Base-by-base conservation (phyloP, 1,284 basidiomycete species). In the Trametes versicolor region DNA sequence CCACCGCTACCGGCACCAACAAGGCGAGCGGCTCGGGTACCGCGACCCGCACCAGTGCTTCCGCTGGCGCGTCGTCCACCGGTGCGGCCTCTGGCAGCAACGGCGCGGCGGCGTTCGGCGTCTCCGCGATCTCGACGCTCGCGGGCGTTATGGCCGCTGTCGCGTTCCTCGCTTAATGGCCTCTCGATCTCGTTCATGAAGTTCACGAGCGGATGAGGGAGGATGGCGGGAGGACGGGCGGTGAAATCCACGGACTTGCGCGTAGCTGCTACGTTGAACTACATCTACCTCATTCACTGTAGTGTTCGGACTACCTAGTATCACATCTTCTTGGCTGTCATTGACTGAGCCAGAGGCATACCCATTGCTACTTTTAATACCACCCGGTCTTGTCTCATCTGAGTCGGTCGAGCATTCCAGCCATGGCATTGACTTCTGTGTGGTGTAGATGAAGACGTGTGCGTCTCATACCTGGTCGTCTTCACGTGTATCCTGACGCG, bases 111-210 rank as follows among this genome's bases (percentile, higher is more conserved):
- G 60, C 76, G 9, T 50, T 81, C 15, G 74, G 74, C 21, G 71
- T 82, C 21, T 83, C 85, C 2, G 70, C 77, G 19, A 58, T 81
- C 56, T 77, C 82, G 29, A 76, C 76, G 13, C 29, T 83, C 21
- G 70, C 76, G 1, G 82, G 83, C 58, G 80, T 81, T 21, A 62
- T 81, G 37, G 80, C 85, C 63, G 81, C 83, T n/a, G 77, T 83
- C 62, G 72, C 75, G 4, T 81, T 85, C 75, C 72, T 62, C 29
- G 61, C 61, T n/a, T 62, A 47, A 47, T 25, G 23, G 21, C 19
- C 47, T 37, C 23, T 34, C 17, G 17, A 27, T n/a, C 21, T 39
- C 25, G 27, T 47, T 56, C 36, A 62, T 50, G 53, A 55, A 25
- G 32, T 45, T 56, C 36, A 62, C 61, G 61, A 62, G 61, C 54